A percentile compares a stretch with the other conserved stretches of the same genome.
phyloP scores from a whole-genome alignment of 768 basidiomycete species.

The Boletus tylopilopsis region DNA sequence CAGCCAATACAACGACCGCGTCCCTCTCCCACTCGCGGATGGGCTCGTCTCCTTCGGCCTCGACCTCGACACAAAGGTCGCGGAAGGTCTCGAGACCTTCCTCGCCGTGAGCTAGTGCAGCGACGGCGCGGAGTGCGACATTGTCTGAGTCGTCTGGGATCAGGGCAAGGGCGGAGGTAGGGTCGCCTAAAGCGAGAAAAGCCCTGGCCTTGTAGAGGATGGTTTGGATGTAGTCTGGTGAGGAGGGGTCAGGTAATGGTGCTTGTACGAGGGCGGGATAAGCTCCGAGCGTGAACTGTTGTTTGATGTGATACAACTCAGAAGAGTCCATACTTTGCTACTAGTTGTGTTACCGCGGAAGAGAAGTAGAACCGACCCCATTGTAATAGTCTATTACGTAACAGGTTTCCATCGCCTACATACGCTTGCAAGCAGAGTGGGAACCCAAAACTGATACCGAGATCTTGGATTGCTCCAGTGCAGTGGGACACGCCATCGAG shows the following conservation, averaged over 20 bases:
- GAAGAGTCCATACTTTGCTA: slow-evolving; percentile 58
- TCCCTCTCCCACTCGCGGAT: slow-evolving; percentile 66
- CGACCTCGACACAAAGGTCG: slow-evolving; percentile 83
- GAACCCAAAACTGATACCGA: too few species aligned
- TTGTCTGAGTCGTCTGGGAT: slow-evolving; percentile 58
- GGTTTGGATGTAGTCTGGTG: slow-evolving; percentile 59
- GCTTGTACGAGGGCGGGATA: slow-evolving; percentile 59
- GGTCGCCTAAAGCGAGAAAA: slow-evolving; percentile 63
- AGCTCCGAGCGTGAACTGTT: slow-evolving; percentile 76
- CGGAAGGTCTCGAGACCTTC: slow-evolving; percentile 76
- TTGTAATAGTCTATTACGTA: too few species aligned
- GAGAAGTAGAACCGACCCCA: too few species aligned
- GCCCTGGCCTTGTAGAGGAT: slow-evolving; percentile 80
- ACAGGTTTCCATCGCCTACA: too few species aligned
- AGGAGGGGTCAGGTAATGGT: slow-evolving; percentile 54
- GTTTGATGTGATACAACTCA: slow-evolving; percentile 64
- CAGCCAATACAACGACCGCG: slow-evolving; percentile 74
- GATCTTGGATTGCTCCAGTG: too few species aligned
- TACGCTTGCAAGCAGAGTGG: too few species aligned
- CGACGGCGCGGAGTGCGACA: slow-evolving; percentile 64
- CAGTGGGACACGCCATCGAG: too few species aligned
- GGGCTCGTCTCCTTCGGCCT: slow-evolving; percentile 66
- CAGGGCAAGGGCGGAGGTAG: slow-evolving; percentile 52
- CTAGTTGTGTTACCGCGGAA: too few species aligned
- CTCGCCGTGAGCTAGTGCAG: slow-evolving; percentile 63